Evolutionary conservation across 2,329 filamentous ascomycete species (phyloP).

Genomic region (Claviceps pazoutovae): DNA sequence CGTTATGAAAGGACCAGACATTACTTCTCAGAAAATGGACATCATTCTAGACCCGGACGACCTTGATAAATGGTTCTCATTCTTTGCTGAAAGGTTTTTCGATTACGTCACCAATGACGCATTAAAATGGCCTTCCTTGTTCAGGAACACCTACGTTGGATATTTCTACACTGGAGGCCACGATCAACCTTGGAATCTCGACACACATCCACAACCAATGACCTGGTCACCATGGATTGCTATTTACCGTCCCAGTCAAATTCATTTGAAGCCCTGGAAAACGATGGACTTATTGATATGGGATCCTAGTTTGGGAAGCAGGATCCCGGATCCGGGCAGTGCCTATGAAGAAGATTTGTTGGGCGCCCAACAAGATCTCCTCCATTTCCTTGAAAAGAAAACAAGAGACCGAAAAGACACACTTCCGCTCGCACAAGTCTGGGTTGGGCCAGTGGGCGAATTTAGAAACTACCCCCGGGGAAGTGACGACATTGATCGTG

Average conservation of each 20-base stretch:
- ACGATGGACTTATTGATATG: slow-evolving; percentile 39
- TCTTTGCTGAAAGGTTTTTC: slow-evolving; percentile 7
- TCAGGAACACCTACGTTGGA: slow-evolving; percentile 17
- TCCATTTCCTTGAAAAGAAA: slow-evolving; percentile 22
- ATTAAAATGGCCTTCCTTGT: slow-evolving; percentile 11
- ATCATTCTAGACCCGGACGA: slow-evolving; percentile 8
- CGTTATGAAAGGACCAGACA: slow-evolving; percentile 21
- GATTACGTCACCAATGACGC: background rate
- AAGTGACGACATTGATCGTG: slow-evolving; percentile 28
- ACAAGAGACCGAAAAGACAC: slow-evolving; percentile 16
- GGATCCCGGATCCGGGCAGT: slow-evolving; percentile 8
- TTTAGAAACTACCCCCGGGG: slow-evolving; percentile 8
- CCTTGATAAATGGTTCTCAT: slow-evolving; percentile 14
- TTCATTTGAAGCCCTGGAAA: slow-evolving; percentile 18
- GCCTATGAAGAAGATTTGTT: slow-evolving; percentile 24
- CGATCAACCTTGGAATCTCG: background rate
- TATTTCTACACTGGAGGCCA: slow-evolving; percentile 31
- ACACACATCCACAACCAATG: background rate
- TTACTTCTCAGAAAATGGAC: slow-evolving; percentile 12
- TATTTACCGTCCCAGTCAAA: slow-evolving; percentile 30
- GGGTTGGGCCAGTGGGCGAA: slow-evolving; percentile 25
- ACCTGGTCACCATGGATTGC: slow-evolving; percentile 32
- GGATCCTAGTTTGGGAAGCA: slow-evolving; percentile 26
- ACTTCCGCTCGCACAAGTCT: slow-evolving; percentile 27
- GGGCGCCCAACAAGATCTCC: slow-evolving; percentile 30